Percentiles rank a stretch among this genome's conserved stretches.
phyloP scores from a whole-genome alignment of 331 rosid genomes.

The Quercus lobata region DNA sequence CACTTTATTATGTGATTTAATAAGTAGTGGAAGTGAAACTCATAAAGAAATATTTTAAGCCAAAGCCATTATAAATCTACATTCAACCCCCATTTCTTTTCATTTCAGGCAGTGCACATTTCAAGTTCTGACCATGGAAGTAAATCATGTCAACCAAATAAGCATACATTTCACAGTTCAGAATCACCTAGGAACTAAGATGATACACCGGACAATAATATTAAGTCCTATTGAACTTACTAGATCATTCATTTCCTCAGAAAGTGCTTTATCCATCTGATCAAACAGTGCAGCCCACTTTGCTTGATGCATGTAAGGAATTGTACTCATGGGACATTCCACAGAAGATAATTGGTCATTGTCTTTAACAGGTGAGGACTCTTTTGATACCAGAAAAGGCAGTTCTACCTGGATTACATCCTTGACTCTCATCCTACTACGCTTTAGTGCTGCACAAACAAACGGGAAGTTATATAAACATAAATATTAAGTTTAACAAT shows the following conservation, averaged over 20 bases:
- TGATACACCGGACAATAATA: background rate
- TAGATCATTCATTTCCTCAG: background rate
- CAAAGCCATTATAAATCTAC: background rate
- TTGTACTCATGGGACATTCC: background rate
- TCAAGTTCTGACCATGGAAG: background rate
- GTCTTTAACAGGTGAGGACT: background rate
- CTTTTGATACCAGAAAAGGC: background rate
- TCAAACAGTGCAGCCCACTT: background rate
- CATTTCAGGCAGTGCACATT: background rate
- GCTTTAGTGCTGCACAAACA: background rate
- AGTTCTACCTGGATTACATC: background rate
- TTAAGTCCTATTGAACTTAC: background rate
- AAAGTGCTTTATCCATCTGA: background rate
- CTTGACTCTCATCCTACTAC: background rate
- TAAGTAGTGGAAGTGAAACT: background rate
- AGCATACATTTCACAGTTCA: background rate
- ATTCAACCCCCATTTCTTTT: background rate
- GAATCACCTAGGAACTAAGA: background rate
- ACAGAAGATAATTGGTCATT: background rate
- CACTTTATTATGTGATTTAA: background rate
- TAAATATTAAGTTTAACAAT: background rate
- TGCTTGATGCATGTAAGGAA: background rate
- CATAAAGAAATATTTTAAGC: background rate
- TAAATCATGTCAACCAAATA: background rate
- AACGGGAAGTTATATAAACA: background rate